These are phyloP conservation scores for Colletotrichum sp. DNA, from an alignment of 2,329 filamentous ascomycete genomes.

Conservation along the genomic window DNA sequence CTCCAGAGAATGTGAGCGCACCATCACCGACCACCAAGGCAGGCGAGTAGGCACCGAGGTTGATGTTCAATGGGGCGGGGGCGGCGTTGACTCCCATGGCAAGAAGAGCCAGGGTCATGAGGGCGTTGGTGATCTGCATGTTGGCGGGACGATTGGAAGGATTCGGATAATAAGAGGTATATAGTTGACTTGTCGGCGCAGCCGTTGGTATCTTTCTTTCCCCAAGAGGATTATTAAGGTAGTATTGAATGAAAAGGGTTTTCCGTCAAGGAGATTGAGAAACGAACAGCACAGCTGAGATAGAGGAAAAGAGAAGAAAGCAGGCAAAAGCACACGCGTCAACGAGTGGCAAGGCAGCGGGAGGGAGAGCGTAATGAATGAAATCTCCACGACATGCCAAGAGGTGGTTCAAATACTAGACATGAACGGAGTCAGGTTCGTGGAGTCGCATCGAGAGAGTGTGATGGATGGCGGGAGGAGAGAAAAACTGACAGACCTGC, in stretches of 20 bases:
- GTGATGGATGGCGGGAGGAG: not conserved
- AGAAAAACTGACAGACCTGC: not conserved
- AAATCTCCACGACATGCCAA: slow-evolving; percentile 3
- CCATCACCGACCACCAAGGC: slow-evolving; percentile 42
- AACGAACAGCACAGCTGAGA: slow-evolving; percentile 18
- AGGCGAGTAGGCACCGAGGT: slow-evolving; percentile 38
- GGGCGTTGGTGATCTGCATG: slow-evolving; percentile 11
- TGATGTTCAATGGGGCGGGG: slow-evolving; percentile 37
- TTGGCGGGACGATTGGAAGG: not conserved
- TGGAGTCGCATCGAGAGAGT: not conserved
- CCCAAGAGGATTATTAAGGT: slow-evolving; percentile 4
- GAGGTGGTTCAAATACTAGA: slow-evolving; percentile 2
- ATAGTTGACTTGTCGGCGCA: slow-evolving; percentile 4
- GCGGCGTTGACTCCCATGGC: slow-evolving; percentile 30
- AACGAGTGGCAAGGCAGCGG: slow-evolving; percentile 10
- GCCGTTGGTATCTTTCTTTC: slow-evolving; percentile 5
- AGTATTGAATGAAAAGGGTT: not conserved
- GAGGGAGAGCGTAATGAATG: slow-evolving; percentile 12
- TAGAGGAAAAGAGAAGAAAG: not conserved
- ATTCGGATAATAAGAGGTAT: not conserved
- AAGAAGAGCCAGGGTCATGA: slow-evolving; percentile 29
- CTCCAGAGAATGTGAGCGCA: slow-evolving; percentile 51
- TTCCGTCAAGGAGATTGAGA: not conserved
- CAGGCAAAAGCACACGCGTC: not conserved
- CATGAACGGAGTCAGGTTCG: not conserved